Evolutionary conservation across 129 eudicot genomes (phyloP).

Genomic region (Artemisia tridentata): DNA sequence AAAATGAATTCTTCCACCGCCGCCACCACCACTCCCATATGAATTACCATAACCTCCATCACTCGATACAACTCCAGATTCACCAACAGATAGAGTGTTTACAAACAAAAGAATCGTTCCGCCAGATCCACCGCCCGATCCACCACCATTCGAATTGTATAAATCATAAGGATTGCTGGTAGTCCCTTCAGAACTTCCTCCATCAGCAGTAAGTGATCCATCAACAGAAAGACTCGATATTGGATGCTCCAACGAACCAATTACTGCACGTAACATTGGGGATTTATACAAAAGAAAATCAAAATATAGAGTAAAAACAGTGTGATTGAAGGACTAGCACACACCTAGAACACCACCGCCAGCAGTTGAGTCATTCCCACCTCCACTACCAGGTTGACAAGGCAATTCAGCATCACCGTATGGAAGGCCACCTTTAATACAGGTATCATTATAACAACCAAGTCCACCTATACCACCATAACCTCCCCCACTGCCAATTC

Average conservation of each 20-base stretch:
- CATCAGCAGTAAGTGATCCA: conserved; percentile 76
- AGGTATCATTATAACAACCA: conserved; percentile 64
- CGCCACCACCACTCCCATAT: conserved; percentile 89
- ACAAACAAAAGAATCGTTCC: conserved; percentile 84
- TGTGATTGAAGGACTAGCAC: conserved; percentile 20
- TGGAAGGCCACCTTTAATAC: conserved; percentile 67
- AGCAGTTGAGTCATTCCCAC: conserved; percentile 84
- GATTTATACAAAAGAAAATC: background rate
- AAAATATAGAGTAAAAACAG: conserved; percentile 4
- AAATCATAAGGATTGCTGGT: conserved; percentile 25
- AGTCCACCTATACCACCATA: conserved; percentile 90
- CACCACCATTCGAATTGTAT: conserved; percentile 21
- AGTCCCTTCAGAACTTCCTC: conserved; percentile 49
- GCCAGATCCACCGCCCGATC: conserved; percentile 95
- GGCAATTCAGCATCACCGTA: conserved; percentile 80
- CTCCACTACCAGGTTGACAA: conserved; percentile 96
- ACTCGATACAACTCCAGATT: conserved; percentile 64
- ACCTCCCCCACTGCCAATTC: conserved; percentile 90
- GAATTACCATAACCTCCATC: conserved; percentile 77
- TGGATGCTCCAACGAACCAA: conserved; percentile 88
- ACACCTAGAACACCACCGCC: conserved; percentile 91
- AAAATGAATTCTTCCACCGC: conserved; percentile 92
- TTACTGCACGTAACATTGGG: conserved; percentile 44
- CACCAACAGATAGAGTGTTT: conserved; percentile 46
- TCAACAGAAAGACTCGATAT: conserved; percentile 55